Conservation (phyloP, 2,329 filamentous ascomycete genomes). For the Ceratocystis albifundus region DNA sequence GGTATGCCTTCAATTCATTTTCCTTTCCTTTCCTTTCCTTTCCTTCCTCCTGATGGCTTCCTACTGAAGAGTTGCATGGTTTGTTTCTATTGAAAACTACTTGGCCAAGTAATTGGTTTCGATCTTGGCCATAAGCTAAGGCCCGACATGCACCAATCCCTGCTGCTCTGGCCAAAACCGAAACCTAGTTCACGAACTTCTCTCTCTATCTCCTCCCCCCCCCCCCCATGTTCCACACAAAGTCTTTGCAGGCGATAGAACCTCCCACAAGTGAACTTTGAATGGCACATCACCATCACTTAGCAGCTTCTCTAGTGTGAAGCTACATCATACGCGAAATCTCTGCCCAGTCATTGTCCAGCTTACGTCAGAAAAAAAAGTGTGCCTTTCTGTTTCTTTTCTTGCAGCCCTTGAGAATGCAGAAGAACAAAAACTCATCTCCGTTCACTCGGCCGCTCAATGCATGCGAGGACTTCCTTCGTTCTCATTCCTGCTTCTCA, state of each 20-base stretch:
- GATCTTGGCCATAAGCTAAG: background rate
- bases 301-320: background rate
- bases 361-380: background rate
- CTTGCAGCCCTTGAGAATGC: constrained; percentile 6
- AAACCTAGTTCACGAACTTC: background rate
- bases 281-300: background rate
- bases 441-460: constrained; percentile 11
- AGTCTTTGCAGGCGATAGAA: constrained; percentile 10
- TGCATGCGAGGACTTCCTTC: constrained; percentile 11
- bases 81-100: background rate
- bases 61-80: background rate
- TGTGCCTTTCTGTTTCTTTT: background rate
- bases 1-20: constrained; percentile 35
- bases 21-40: background rate
- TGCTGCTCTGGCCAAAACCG: background rate
- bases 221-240: constrained; percentile 8
- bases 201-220: background rate
- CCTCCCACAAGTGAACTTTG: background rate
- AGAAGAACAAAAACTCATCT: background rate
- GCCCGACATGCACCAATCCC: background rate
- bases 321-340: background rate
- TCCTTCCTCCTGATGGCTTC: background rate
- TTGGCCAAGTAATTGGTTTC: background rate
- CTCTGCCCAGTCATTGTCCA: background rate
- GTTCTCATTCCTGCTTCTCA: constrained; percentile 6